Percentiles rank a stretch among this genome's conserved stretches.
These are phyloP conservation scores for Blastobotrys malaysiensis DNA, from an alignment of 1,139 yeast species.

Conservation along the genomic window DNA sequence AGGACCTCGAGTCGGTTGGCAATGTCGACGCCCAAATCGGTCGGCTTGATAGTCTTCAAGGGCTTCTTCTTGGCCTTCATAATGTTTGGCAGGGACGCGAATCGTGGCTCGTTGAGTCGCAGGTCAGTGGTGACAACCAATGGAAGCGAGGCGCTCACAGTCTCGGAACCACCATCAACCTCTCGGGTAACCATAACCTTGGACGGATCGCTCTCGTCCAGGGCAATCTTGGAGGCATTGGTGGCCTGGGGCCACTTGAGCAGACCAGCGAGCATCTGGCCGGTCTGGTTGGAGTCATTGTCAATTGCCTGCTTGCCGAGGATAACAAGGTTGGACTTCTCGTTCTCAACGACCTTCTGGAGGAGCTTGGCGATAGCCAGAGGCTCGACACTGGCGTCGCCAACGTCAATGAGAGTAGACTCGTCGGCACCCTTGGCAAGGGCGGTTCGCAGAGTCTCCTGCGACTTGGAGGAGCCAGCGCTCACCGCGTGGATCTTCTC, in stretches of 20 bases:
- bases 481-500: constrained; percentile 88
- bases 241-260: constrained; percentile 98
- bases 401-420: constrained; percentile 76
- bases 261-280: constrained; percentile 93
- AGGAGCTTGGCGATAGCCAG: constrained; percentile 82
- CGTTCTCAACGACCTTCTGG: constrained; percentile 63
- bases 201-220: constrained; percentile 53
- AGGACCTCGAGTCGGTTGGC: constrained; percentile 61
- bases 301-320: constrained; percentile 97
- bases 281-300: constrained; percentile 94
- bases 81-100: constrained; percentile 86
- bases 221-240: constrained; percentile 81
- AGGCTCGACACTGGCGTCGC: constrained; percentile 73
- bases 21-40: constrained; percentile 67
- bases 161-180: constrained; percentile 92
- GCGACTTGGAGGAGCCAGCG: constrained; percentile 82
- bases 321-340: constrained; percentile 69
- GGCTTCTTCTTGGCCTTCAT: constrained; percentile 99
- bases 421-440: constrained; percentile 92
- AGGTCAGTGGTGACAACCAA: constrained; percentile 86
- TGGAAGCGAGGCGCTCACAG: constrained; percentile 73
- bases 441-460: constrained; percentile 82
- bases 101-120: constrained; percentile 90
- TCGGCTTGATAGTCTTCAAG: constrained; percentile 59
- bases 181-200: constrained; percentile 78